Conservation (phyloP, 768 basidiomycete species). For the Pulveroboletus sp. region DNA sequence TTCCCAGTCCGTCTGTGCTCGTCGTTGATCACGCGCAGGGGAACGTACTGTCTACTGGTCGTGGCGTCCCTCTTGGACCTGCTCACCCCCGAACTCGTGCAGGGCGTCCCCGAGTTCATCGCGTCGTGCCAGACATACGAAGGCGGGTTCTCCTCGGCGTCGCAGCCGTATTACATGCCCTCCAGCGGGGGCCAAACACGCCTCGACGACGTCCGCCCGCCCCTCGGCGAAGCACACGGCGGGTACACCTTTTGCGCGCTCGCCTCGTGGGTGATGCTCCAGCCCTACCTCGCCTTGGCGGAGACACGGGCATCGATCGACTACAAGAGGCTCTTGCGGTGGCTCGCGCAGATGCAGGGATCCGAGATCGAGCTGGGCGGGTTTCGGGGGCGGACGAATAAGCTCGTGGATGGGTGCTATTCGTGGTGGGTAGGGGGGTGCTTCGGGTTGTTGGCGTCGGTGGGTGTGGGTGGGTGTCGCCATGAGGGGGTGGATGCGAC, state of each 20-base stretch:
- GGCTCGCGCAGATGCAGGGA: slow-evolving; percentile 88
- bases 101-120: slow-evolving; percentile 74
- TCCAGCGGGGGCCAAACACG: slow-evolving; percentile 22
- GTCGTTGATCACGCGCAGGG: slow-evolving; percentile 44
- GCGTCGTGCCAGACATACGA: slow-evolving; percentile 96
- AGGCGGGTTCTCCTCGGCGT: slow-evolving; percentile 86
- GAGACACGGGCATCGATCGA: slow-evolving; percentile 44
- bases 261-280: slow-evolving; percentile 78
- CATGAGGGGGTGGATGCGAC: neutral
- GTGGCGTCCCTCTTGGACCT: slow-evolving; percentile 81
- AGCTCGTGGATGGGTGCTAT: slow-evolving; percentile 99
- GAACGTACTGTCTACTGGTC: slow-evolving; percentile 88
- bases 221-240: slow-evolving; percentile 94
- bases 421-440: slow-evolving; percentile 99
- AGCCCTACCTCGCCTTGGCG: slow-evolving; percentile 43
- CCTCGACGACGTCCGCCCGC: slow-evolving; percentile 54
- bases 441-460: slow-evolving; percentile 71
- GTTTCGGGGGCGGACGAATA: slow-evolving; percentile 92
- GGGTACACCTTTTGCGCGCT: slow-evolving; percentile 96
- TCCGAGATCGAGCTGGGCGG: slow-evolving; percentile 82
- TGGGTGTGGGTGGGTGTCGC: slow-evolving; percentile 36
- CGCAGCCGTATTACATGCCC: slow-evolving; percentile 63
- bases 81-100: slow-evolving; percentile 83
- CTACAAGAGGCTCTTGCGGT: slow-evolving; percentile 60
- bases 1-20: neutral